Evolutionary conservation across 176 grass and related monocot genomes (phyloP), one percentile per base, ranked within the genome.

Genomic region (Hordeum marinum): DNA sequence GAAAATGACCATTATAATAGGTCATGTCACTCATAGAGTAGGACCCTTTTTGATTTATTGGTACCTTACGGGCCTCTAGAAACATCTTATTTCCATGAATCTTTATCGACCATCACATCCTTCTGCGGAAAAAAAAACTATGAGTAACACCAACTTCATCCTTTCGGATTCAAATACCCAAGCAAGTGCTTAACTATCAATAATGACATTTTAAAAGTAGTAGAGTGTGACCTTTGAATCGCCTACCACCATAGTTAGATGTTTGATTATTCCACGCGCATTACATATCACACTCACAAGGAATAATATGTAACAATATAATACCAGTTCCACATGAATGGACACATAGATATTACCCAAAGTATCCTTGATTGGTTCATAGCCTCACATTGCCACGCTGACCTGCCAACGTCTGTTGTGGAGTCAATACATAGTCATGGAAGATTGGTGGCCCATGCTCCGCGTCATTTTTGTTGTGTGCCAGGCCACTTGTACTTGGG

Each of bases 341-440:
- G 79, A 12, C 3, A 2, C 12, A 37, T 36, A 20, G 7, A 76
- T 52, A 45, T 68, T 58, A 50, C 62, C 37, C n/a, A 68, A 10
- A 61, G 11, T 69, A 6, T 41, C 76, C 61, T 89, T 35, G 59
- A 48, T 6, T 7, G 21, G 37, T 40, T 37, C 15, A 5, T 13
- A 0, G 34, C 36, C 62, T 90, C 72, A 78, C 78, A 42, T 34
- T 78, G 63, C 31, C 15, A 32, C 48, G 23, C 77, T 70, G 87
- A 76, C 61, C 37, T 50, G 26, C 5, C 6, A 32, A 3, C 39
- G 14, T 77, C 52, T 57, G 63, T 48, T 24, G 83, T 85, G 88
- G 82, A 81, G 29, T 62, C 54, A 31, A 58, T 66, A 34, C 29
- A 15, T 9, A 34, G 27, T 34, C 29, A 31, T 66, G 10, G 29